A percentile compares a stretch with the other conserved stretches of the same genome.
Evolutionary conservation across 768 basidiomycete species (phyloP).

Genomic region (Termitomyces heimii): DNA sequence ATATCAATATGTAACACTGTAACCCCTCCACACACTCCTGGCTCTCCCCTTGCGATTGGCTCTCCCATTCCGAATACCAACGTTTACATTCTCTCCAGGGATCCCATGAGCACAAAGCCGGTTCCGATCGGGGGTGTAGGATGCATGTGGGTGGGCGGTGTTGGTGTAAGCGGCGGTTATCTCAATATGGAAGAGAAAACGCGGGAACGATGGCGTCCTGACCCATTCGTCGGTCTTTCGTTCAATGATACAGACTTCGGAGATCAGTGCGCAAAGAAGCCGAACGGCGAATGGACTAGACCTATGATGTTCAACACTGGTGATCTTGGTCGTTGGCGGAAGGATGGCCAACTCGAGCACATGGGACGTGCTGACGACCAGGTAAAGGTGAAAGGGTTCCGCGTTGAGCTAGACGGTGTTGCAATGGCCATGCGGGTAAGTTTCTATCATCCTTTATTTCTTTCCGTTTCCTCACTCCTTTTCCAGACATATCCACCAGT

Average conservation of each 20-base stretch:
- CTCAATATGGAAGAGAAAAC: slow-evolving; percentile 51
- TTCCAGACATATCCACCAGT: slow-evolving; percentile 5
- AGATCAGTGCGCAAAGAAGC: slow-evolving; percentile 4
- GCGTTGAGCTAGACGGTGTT: slow-evolving; percentile 60
- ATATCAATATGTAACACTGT: slow-evolving; percentile 50
- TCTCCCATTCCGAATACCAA: slow-evolving; percentile 46
- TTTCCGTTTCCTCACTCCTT: background rate
- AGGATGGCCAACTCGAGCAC: slow-evolving; percentile 49
- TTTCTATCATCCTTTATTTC: background rate
- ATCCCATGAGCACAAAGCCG: slow-evolving; percentile 26
- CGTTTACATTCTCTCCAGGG: slow-evolving; percentile 26
- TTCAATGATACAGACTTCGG: slow-evolving; percentile 29
- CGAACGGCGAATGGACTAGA: slow-evolving; percentile 14
- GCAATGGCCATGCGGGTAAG: slow-evolving; percentile 52
- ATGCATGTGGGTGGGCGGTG: slow-evolving; percentile 60
- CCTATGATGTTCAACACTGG: slow-evolving; percentile 60
- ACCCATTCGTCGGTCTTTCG: slow-evolving; percentile 36
- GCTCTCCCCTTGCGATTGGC: slow-evolving; percentile 40
- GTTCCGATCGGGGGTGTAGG: slow-evolving; percentile 30
- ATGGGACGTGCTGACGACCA: slow-evolving; percentile 59
- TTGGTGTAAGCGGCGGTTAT: slow-evolving; percentile 51
- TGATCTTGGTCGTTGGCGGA: slow-evolving; percentile 50
- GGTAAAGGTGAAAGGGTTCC: slow-evolving; percentile 63
- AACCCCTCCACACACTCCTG: slow-evolving; percentile 31
- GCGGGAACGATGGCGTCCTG: slow-evolving; percentile 40